These are phyloP conservation scores for Gossypium aridum DNA, from an alignment of 441 rosid species.

Conservation along the genomic window DNA sequence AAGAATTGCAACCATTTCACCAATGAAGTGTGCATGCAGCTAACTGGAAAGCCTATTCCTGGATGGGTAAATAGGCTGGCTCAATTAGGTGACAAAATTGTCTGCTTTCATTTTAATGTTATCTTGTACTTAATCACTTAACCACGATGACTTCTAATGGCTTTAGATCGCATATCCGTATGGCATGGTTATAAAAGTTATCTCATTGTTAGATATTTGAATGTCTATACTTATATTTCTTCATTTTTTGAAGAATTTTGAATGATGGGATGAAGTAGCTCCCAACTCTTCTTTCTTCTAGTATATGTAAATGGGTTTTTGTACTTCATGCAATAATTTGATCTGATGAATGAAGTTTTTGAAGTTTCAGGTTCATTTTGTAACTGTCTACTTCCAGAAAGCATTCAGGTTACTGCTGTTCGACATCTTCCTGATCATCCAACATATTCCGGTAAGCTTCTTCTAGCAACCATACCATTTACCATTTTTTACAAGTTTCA, in stretches of 20 bases:
- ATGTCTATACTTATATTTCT: not conserved
- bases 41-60: slow-evolving; percentile 85
- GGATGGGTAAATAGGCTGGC: slow-evolving; percentile 97
- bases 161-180: not conserved
- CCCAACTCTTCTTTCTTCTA: slow-evolving; percentile 2
- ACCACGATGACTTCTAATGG: not conserved
- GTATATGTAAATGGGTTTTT: not conserved
- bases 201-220: not conserved
- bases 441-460: slow-evolving; percentile 56
- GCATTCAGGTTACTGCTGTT: slow-evolving; percentile 80
- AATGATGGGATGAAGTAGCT: not conserved
- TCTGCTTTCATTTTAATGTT: not conserved
- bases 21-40: slow-evolving; percentile 60
- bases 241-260: not conserved
- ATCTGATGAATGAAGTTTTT: slow-evolving; percentile 16
- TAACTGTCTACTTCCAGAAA: slow-evolving; percentile 86
- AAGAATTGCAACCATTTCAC: slow-evolving; percentile 98
- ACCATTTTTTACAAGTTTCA: not conserved
- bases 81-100: slow-evolving; percentile 48
- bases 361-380: slow-evolving; percentile 84
- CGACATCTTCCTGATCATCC: slow-evolving; percentile 75
- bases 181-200: slow-evolving; percentile 5
- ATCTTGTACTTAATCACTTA: slow-evolving; percentile 3
- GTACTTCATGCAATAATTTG: not conserved
- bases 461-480: not conserved